These are phyloP conservation scores for Colletotrichum sp. DNA, from an alignment of 2,329 filamentous ascomycete species.

Conservation along the genomic window DNA sequence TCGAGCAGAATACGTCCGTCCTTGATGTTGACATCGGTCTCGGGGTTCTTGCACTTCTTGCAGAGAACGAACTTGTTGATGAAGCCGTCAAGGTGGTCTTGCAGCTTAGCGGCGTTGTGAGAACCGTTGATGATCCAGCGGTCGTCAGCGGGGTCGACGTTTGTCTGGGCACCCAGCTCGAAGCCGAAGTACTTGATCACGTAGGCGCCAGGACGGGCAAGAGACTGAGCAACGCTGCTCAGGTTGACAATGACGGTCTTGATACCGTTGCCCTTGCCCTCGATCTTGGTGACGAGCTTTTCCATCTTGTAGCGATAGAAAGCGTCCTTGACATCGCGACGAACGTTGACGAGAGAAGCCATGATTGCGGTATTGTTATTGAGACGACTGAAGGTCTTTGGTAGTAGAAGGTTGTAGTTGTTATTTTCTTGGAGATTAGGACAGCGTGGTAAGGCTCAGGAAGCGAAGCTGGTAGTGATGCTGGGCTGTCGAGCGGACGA, in stretches of 20 bases:
- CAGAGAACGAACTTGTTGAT: conserved; percentile 99
- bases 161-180: conserved; percentile 97
- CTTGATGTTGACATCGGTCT: conserved; percentile 96
- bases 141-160: conserved; percentile 95
- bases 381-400: not conserved
- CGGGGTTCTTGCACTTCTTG: conserved; percentile 99
- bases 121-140: conserved; percentile 99
- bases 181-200: conserved; percentile 99
- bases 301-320: conserved; percentile 99
- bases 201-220: conserved; percentile 90
- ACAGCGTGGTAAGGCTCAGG: conserved; percentile 16
- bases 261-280: conserved; percentile 99
- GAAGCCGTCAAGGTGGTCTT: conserved; percentile 98
- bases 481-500: conserved; percentile 5
- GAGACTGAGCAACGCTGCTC: conserved; percentile 88
- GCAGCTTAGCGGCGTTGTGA: conserved; percentile 92
- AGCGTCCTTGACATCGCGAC: conserved; percentile 95
- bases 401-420: not conserved
- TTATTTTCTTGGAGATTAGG: conserved; percentile 2
- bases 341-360: conserved; percentile 93
- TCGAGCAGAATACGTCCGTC: conserved; percentile 91
- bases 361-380: conserved; percentile 67
- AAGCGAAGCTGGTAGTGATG: conserved; percentile 28
- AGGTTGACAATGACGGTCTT: conserved; percentile 98
- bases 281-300: conserved; percentile 96